Evolutionary conservation across 495 filamentous ascomycete genomes (phyloP), one percentile per base, ranked within the genome.

Genomic region (Parachaetomium inaequale): DNA sequence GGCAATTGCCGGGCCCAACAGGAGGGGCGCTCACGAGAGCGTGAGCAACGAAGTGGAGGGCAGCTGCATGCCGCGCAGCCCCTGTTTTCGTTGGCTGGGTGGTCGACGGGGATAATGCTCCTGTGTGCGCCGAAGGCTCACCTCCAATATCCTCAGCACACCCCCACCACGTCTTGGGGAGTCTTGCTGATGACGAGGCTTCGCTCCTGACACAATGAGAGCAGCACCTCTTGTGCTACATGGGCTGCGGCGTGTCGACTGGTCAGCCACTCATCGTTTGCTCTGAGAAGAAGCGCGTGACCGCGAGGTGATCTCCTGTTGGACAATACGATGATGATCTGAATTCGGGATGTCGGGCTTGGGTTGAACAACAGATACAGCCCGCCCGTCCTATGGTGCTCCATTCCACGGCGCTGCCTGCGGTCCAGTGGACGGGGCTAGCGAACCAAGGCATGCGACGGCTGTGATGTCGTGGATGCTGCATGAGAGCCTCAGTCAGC

Each of bases 1-100:
- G 55, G 14, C 25, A 66, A 45, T 53, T 61, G 64, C 64, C 64
- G 64, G 61, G 50, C 17, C 31, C 51, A 60, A 52, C 47, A 25
- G 23, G 23, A 45, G 26, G 36, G 15, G 36, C 12, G 25, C 40
- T 34, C 31, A 7, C 11, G 19, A 21, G 28, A 46, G 19, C 5
- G 58, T 10, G 59, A 55, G 36, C 26, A 12, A 6, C 32, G 14
- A 52, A 60, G 57, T 55, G 52, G 23, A 45, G 38, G 38, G 26
- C 15, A 19, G 26, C 40, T 46, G 40, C 38, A 57, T 19, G 31
- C 2, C 2, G 4, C 32, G 19, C 52, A 49, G 38, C 19, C 15
- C 29, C 49, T 21, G 3, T 60, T 21, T 32, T 53, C 10, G 36
- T 53, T 61, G 47, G 58, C 58, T 23, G 8, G n/a, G 29, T 19